Percentiles rank a stretch among this genome's conserved stretches.
Conservation (phyloP, 805 yeast genomes). For the Lachancea thermotolerans region DNA sequence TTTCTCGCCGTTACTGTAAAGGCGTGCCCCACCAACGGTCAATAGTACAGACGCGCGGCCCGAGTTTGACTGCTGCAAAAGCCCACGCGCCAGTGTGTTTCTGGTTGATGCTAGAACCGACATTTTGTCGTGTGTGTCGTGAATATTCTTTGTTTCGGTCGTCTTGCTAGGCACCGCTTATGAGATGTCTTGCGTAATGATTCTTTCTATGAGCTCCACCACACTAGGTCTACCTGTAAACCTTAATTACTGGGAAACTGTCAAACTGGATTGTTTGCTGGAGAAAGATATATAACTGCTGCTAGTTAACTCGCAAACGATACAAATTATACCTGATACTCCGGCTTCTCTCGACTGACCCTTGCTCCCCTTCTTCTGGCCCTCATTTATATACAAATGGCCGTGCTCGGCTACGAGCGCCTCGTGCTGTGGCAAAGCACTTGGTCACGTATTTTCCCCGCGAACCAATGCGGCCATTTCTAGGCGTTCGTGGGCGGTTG, state of each 20-base stretch:
- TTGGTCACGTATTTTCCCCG: background rate
- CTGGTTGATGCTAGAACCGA: slow-evolving; percentile 6
- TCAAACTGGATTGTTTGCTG: too few relatives aligned
- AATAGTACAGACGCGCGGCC: slow-evolving; percentile 4
- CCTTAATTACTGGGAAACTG: too few relatives aligned
- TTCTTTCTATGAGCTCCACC: too few relatives aligned
- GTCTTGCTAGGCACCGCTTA: background rate
- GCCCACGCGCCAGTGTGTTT: slow-evolving; percentile 6
- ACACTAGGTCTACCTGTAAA: too few relatives aligned
- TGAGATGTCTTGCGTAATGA: too few relatives aligned
- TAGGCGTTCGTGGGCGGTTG: background rate
- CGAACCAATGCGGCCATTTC: background rate
- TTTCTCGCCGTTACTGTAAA: slow-evolving; percentile 20
- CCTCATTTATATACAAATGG: slow-evolving; percentile 4
- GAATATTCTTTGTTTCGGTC: background rate
- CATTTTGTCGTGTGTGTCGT: background rate
- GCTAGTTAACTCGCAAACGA: background rate
- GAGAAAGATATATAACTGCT: too few relatives aligned
- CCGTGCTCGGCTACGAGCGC: slow-evolving; percentile 3
- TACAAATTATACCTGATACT: background rate
- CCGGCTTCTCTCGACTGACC: too few relatives aligned
- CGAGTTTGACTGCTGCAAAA: slow-evolving; percentile 3
- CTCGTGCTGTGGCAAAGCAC: background rate
- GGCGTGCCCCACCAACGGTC: slow-evolving; percentile 8
- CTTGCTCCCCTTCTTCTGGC: background rate